Base-by-base conservation (phyloP, 352 stramenopile species). In the Elongisporangium senticosum region DNA sequence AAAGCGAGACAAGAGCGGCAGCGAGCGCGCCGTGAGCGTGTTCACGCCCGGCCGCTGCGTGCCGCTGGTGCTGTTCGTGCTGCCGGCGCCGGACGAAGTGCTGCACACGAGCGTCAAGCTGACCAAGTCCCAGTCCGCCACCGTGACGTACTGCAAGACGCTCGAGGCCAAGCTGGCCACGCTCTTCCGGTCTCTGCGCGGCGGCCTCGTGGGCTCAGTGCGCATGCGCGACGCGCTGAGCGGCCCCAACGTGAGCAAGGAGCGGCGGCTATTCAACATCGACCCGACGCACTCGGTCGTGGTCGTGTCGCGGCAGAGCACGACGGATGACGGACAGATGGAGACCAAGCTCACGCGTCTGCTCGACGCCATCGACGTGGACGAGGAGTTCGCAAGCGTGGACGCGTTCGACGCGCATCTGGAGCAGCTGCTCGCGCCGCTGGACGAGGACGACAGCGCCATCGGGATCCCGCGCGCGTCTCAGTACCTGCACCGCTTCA, bases 211-310 rank as follows among this genome's bases (percentile, higher is more conserved):
- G 15, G 79, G 77, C 13, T 77, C 73, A 2, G 55, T 84, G 8
- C 68, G 82, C 2, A 78, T 86, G 56, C 69, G 79, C 15, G 82
- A 92, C 23, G 69, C 70, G 14, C 54, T 92, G 4, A 77, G 68
- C 17, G 58, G 68, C 13, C 60, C 76, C 0, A 87, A 84, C 26
- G 24, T 88, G 39, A 77, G 68, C 62, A 92, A 90, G 54, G 82
- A 92, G 51, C 70, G 79, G 0, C 78, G 82, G 1, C 49, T 88
- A 24, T 89, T 87, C 49, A 83, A 86, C 21, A 57, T 88, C 24
- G 82, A 92, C 28, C 74, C 78, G n/a, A 64, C 79, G 6, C 82
- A 92, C 59, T 82, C 76, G 49, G 82, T 87, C 0, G 76, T 87
- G 8, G 68, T 92, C 17, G 65, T 92, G 8, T 86, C 79, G 0